Evolutionary conservation across 345 rosid genomes (phyloP).

Genomic region (Boechera divaricarpa): DNA sequence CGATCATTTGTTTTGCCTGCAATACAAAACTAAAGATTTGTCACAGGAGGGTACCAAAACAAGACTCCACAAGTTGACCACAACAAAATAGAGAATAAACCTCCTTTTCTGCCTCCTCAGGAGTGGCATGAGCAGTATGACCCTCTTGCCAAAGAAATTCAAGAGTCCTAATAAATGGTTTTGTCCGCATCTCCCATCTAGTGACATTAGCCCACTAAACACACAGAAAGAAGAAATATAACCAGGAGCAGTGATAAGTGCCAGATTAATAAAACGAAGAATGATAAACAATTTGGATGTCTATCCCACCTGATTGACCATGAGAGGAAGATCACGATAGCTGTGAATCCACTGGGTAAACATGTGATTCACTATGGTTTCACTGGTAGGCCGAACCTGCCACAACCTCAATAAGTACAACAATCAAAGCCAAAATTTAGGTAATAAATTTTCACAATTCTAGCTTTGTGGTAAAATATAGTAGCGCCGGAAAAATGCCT

Average conservation of each 20-base stretch:
- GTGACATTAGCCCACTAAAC: constrained; percentile 95
- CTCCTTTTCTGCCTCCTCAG: constrained; percentile 92
- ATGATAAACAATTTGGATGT: constrained; percentile 1
- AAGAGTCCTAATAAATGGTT: constrained; percentile 94
- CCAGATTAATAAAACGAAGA: background rate
- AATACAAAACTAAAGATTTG: constrained; percentile 21
- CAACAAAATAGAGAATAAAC: constrained; percentile 46
- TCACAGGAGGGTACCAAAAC: constrained; percentile 16
- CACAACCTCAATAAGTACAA: constrained; percentile 78
- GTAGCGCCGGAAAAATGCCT: constrained; percentile 29
- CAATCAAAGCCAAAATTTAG: constrained; percentile 78
- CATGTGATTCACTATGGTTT: constrained; percentile 96
- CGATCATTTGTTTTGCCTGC: constrained; percentile 93
- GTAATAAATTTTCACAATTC: constrained; percentile 43
- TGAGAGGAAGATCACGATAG: constrained; percentile 91
- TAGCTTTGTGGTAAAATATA: constrained; percentile 26
- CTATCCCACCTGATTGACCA: constrained; percentile 79
- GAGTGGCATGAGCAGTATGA: constrained; percentile 91
- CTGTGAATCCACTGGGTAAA: constrained; percentile 98
- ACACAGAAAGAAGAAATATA: background rate
- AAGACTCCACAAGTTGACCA: background rate
- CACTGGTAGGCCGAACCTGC: constrained; percentile 98
- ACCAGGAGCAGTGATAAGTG: background rate
- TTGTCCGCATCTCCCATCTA: constrained; percentile 95
- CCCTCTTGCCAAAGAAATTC: constrained; percentile 99